Base-by-base conservation (phyloP, 768 basidiomycete species). In the Tulasnella sp. region DNA sequence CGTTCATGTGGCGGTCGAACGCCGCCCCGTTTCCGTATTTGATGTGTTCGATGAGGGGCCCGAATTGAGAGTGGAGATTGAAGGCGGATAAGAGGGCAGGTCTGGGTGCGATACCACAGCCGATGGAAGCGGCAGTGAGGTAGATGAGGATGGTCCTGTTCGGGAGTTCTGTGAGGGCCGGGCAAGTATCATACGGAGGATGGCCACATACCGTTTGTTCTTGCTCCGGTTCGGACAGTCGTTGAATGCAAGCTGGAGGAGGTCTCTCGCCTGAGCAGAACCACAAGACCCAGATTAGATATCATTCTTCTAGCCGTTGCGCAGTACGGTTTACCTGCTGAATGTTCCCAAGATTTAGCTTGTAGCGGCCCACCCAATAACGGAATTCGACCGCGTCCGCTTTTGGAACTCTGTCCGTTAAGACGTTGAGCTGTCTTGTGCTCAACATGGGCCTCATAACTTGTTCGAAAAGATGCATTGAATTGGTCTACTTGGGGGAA, bases 381-480 rank as follows among this genome's bases (percentile, higher is more conserved):
- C 77, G 77, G 77, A 73, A 77, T 39, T 77, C 77, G 35, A 77
- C 77, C 15, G 71, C 70, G 16, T 77, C 70, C 18, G 77, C 77
- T 46, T 77, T 77, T 13, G 69, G 44, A 11, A 72, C 51, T 46
- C n/a, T 70, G 55, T 77, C 70, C 15, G 70, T 42, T 23, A 71
- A 51, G 20, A n/a, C 23, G 16, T 40, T 42, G 10, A 77, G 69
- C 29, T 67, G 61, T 67, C 29, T 67, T 11, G 61, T 67, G 37
- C 55, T 55, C 77, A 42, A 46, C 55, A 71, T 32, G 20, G 77
- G 69, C 46, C 70, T 67, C 35, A 71, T 69, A 5, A 77, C 71
- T 48, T 40, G 44, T 11, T 39, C 70, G 69, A 77, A 77, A 4
- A 77, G 70, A 23, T 77, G 69, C 70, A 77, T 77, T 4, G 77